Evolutionary conservation across 2,329 filamentous ascomycete species (phyloP).

Genomic region (Diaporthe longicolla): DNA sequence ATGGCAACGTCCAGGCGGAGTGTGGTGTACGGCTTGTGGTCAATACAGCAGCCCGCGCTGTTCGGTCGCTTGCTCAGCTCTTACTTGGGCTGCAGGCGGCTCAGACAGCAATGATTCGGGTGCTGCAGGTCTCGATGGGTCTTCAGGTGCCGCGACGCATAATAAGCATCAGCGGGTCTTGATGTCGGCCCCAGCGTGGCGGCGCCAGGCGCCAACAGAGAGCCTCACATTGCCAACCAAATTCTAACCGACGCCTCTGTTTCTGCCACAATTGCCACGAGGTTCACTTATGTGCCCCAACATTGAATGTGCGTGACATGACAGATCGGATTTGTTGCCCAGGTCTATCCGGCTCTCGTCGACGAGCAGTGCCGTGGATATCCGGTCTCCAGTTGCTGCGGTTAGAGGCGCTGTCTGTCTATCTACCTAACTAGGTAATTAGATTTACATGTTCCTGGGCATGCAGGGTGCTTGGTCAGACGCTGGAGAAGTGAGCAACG

Average conservation of each 20-base stretch:
- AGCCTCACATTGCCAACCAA: not conserved
- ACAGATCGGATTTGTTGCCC: no score
- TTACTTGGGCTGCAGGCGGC: not conserved
- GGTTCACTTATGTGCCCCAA: not conserved
- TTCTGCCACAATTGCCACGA: not conserved
- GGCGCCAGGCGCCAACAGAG: not conserved
- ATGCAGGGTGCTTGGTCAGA: conserved; percentile 12
- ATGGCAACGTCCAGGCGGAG: no score
- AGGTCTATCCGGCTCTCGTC: not conserved
- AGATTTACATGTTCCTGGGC: no score
- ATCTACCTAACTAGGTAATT: no score
- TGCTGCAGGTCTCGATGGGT: not conserved
- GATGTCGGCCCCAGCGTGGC: not conserved
- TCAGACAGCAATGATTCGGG: not conserved
- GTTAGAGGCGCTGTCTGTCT: not conserved
- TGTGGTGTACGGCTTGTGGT: not conserved
- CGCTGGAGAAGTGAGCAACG: conserved; percentile 2
- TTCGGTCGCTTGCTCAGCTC: not conserved
- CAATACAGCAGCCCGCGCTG: not conserved
- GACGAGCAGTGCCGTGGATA: conserved; percentile 18
- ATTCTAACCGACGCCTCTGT: not conserved
- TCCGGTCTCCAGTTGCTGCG: not conserved
- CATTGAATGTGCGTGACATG: not conserved
- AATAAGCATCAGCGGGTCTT: not conserved
- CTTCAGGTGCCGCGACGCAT: not conserved